A percentile compares a stretch with the other conserved stretches of the same genome.
phyloP scores from a whole-genome alignment of 176 grass and related monocot species.

The Elymus sibiricus region DNA sequence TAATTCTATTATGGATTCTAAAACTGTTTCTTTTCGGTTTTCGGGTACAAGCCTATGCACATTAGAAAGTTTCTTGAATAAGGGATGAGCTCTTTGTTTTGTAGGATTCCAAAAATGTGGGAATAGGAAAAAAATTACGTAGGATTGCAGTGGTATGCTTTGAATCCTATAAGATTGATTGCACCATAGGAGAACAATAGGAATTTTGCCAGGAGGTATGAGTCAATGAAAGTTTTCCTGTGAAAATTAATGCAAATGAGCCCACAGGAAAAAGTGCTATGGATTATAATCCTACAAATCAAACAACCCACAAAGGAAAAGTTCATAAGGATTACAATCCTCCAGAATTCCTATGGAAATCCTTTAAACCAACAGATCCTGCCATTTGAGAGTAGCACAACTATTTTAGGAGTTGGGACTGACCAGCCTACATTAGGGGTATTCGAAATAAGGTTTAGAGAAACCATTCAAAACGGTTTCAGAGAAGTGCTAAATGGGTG shows the following conservation, averaged over 20 bases:
- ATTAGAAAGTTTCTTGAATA: conserved; percentile 10
- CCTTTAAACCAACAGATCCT: background rate
- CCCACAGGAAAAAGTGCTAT: background rate
- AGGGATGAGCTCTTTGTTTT: background rate
- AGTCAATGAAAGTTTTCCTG: background rate
- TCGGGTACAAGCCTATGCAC: background rate
- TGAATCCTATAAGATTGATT: background rate
- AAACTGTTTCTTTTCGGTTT: background rate
- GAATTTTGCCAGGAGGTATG: background rate
- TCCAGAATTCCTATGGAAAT: background rate
- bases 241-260: background rate
- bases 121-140: background rate
- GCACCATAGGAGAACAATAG: background rate
- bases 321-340: background rate
- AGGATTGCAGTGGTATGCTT: background rate
- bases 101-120: background rate
- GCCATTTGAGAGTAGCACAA: background rate
- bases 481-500: background rate
- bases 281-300: background rate
- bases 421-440: background rate
- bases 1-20: background rate
- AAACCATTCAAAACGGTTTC: background rate
- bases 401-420: background rate
- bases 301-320: no score
- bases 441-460: background rate